phyloP scores from a whole-genome alignment of 495 filamentous ascomycete species.

The Neurospora cerealis region DNA sequence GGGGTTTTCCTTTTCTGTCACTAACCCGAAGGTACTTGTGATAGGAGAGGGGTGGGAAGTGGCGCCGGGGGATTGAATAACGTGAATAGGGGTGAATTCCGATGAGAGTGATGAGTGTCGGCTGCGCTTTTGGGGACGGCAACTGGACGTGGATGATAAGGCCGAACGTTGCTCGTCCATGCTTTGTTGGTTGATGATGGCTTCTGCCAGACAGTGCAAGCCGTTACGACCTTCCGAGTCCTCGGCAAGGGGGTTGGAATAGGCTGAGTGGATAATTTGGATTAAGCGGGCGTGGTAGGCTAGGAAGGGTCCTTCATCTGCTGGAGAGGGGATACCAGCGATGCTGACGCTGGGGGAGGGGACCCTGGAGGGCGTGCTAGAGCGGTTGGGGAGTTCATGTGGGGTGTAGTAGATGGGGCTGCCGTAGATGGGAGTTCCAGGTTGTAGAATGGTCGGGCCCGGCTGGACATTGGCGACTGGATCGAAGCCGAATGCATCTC shows the following conservation, averaged over 20 bases:
- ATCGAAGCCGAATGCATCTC: slow-evolving; percentile 31
- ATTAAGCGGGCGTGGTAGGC: slow-evolving; percentile 26
- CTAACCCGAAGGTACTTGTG: background rate
- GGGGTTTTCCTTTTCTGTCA: background rate
- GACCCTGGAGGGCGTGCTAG: background rate
- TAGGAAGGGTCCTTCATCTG: slow-evolving; percentile 11
- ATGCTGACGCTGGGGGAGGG: background rate
- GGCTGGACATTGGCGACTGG: slow-evolving; percentile 1
- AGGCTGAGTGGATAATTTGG: slow-evolving; percentile 22
- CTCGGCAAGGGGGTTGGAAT: slow-evolving; percentile 21
- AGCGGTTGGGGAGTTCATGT: background rate
- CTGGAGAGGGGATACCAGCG: background rate
- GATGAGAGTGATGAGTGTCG: slow-evolving; percentile 1
- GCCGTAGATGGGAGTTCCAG: background rate
- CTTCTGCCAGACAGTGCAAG: slow-evolving; percentile 40
- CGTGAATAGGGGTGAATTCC: background rate
- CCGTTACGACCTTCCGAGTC: slow-evolving; percentile 37
- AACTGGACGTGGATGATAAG: background rate
- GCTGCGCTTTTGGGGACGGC: slow-evolving; percentile 12
- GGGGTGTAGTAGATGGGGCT: background rate
- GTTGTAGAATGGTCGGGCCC: slow-evolving; percentile 7
- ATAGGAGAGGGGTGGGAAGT: background rate
- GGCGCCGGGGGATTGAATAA: background rate
- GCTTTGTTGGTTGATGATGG: slow-evolving; percentile 19
- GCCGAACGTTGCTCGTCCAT: slow-evolving; percentile 14